Evolutionary conservation across 2,329 filamentous ascomycete species (phyloP), one percentile per base, ranked within the genome.

Genomic region (Fonsecaea pugnacius): DNA sequence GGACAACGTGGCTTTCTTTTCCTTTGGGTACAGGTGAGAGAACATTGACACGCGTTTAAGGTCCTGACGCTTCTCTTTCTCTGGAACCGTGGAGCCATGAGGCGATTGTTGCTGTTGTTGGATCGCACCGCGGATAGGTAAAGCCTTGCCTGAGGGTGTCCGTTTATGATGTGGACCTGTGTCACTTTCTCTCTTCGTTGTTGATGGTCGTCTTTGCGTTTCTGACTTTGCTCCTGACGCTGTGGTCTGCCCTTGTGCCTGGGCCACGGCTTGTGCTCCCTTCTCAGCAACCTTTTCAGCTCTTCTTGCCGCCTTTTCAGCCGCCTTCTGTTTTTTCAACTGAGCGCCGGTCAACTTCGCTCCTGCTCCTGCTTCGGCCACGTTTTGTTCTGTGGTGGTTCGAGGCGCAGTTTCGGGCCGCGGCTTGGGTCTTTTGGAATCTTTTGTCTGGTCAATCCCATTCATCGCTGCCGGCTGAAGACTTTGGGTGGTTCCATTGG

Each of bases 241-340:
- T 38, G 71, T 70, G 64, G 70, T 56, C 63, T 69, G 48, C 52
- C 12, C 71, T 69, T 75, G 64, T 53, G 57, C 68, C 27, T 71
- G 72, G 67, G 73, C 71, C 63, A 32, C 57, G 10, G 58, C 58
- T 54, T 72, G 79, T 74, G 71, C 78, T 1, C 80, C 78, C 33
- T 74, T 74, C 67, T 84, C 84, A 33, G 83, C 80, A 33, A 81
- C 80, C 75, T 89, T 91, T 72, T 84, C 86, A 73, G 88, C 88
- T 79, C 94, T 85, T 66, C 91, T 85, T 53, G 92, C 92, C 58
- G 91, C 90, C 80, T 97, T 98, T 76, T 97, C 94, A 35, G 91
- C 93, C 76, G 96, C 94, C 67, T 90, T 89, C 75, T 87, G 88
- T 73, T 93, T 94, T 79, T 98, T 98, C 73, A 96, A 75, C 77